Percentiles rank a stretch among this genome's conserved stretches.
Evolutionary conservation across 2,329 filamentous ascomycete genomes (phyloP).

Genomic region (Xylaria multiplex): DNA sequence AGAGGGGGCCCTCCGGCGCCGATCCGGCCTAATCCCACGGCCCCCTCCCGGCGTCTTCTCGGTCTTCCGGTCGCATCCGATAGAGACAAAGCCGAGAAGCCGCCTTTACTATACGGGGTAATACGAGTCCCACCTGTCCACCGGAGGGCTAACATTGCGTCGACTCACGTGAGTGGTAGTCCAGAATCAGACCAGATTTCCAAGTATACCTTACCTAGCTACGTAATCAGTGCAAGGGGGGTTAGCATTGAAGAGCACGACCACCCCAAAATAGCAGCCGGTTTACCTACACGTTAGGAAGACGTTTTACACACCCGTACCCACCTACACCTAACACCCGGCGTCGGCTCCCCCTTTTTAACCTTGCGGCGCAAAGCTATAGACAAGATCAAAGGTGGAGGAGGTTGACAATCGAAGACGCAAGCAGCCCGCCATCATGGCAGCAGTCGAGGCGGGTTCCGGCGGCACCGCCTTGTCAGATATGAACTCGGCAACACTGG

Average conservation of each 20-base stretch:
- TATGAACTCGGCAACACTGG: conserved; percentile 43
- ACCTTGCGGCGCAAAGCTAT: background rate
- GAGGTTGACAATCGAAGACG: background rate
- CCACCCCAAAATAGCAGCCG: too few species aligned
- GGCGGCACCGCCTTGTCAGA: conserved; percentile 36
- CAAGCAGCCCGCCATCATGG: conserved; percentile 26
- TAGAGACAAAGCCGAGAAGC: background rate
- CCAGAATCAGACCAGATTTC: too few species aligned
- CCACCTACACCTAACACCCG: background rate
- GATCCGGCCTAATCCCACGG: conserved; percentile 4
- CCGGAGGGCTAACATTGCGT: background rate
- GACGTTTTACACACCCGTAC: too few species aligned
- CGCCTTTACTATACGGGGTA: background rate
- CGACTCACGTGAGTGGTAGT: background rate
- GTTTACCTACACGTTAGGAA: too few species aligned
- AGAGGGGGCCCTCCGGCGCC: background rate
- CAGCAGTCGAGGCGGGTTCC: conserved; percentile 10
- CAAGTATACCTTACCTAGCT: too few species aligned
- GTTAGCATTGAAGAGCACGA: too few species aligned
- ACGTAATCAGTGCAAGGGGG: too few species aligned
- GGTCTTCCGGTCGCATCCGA: conserved; percentile 3
- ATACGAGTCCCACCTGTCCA: too few species aligned
- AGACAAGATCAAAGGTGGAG: background rate
- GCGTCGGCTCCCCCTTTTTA: too few species aligned
- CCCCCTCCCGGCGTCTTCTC: background rate